Evolutionary conservation across 306 rosid species (phyloP).

Genomic region (Rosa rugosa): DNA sequence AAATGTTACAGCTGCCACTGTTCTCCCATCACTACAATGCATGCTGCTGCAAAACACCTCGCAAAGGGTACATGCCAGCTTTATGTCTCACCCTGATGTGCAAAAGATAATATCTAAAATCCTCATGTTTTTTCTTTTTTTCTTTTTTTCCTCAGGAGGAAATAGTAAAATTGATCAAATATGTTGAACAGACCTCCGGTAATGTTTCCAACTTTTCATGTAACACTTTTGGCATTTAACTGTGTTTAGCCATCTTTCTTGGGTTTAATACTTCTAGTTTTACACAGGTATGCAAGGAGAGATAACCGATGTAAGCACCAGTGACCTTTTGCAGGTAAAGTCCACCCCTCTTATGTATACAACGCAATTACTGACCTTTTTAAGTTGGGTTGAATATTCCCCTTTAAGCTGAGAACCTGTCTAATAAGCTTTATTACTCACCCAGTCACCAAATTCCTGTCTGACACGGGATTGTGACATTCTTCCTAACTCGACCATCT

Average conservation of each 20-base stretch:
- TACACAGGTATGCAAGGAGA: slow-evolving; percentile 67
- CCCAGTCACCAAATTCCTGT: not conserved
- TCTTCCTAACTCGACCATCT: not conserved
- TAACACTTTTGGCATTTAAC: slow-evolving; percentile 16
- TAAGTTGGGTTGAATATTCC: not conserved
- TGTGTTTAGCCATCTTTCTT: slow-evolving; percentile 19
- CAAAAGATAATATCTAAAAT: slow-evolving; percentile 7
- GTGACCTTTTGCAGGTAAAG: slow-evolving; percentile 70
- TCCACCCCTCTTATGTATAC: not conserved
- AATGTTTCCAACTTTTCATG: slow-evolving; percentile 31
- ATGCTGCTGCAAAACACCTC: slow-evolving; percentile 75
- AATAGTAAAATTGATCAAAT: slow-evolving; percentile 75
- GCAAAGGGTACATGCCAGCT: slow-evolving; percentile 65
- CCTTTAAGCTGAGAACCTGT: not conserved
- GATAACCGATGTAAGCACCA: slow-evolving; percentile 46
- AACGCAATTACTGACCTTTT: not conserved
- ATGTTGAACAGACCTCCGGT: slow-evolving; percentile 77
- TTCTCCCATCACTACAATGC: slow-evolving; percentile 70
- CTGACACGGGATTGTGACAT: not conserved
- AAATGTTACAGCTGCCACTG: slow-evolving; percentile 40
- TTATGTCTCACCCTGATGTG: not conserved
- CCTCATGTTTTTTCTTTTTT: slow-evolving; percentile 22
- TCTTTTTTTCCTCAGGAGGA: slow-evolving; percentile 67
- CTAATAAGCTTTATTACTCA: not conserved
- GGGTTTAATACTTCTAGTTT: slow-evolving; percentile 34